Conservation (phyloP, 2,329 filamentous ascomycete genomes). For the Aurifilum marmelostoma region DNA sequence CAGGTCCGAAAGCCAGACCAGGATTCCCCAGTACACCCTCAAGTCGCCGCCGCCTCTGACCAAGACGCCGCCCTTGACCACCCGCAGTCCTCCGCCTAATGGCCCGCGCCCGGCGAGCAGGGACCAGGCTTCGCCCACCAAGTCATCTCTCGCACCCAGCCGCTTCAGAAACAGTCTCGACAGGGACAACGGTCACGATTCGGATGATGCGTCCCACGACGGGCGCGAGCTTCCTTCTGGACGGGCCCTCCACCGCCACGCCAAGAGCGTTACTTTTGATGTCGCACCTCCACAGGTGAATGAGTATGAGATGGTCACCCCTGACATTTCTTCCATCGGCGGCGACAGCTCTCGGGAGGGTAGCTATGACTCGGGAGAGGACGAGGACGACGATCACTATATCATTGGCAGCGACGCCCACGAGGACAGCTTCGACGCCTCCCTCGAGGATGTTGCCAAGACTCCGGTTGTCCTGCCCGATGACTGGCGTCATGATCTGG, state of each 20-base stretch:
- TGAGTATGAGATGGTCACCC: slow-evolving; percentile 97
- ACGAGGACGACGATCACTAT: slow-evolving; percentile 67
- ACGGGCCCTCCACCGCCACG: slow-evolving; percentile 75
- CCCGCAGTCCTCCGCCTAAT: slow-evolving; percentile 40
- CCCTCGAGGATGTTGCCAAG: slow-evolving; percentile 93
- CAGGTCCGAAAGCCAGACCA: slow-evolving; percentile 62
- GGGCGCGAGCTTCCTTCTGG: slow-evolving; percentile 66
- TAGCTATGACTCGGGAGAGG: slow-evolving; percentile 85
- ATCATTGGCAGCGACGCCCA: slow-evolving; percentile 61
- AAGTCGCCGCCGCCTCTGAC: slow-evolving; percentile 46
- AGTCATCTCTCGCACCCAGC: slow-evolving; percentile 79
- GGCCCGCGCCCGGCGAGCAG: slow-evolving; percentile 60
- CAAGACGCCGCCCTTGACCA: slow-evolving; percentile 45
- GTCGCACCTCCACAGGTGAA: slow-evolving; percentile 91
- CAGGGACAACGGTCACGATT: slow-evolving; percentile 69
- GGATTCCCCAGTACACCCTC: slow-evolving; percentile 61
- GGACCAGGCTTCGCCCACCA: slow-evolving; percentile 77
- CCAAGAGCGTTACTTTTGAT: slow-evolving; percentile 97
- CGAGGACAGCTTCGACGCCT: slow-evolving; percentile 94
- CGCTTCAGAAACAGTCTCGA: slow-evolving; percentile 72
- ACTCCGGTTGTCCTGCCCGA: slow-evolving; percentile 97
- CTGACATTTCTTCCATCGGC: slow-evolving; percentile 89
- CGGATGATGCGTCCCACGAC: slow-evolving; percentile 63
- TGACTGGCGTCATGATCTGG: slow-evolving; percentile 79
- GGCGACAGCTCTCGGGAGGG: slow-evolving; percentile 90